Percentiles rank a stretch among this genome's conserved stretches.
These are phyloP conservation scores for Rosa chinensis DNA, from an alignment of 306 rosid genomes.

Conservation along the genomic window DNA sequence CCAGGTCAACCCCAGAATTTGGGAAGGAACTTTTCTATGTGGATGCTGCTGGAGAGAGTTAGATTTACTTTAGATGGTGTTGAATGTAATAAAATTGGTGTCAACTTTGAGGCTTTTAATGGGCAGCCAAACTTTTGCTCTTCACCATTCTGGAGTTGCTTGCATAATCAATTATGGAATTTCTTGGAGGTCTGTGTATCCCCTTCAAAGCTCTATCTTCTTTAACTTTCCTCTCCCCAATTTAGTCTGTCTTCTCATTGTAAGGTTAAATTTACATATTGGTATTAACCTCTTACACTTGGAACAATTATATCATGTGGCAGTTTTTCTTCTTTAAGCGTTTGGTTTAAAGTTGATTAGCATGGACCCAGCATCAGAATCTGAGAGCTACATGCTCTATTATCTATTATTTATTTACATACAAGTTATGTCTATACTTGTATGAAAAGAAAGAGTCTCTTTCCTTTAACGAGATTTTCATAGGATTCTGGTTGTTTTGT, in stretches of 20 bases:
- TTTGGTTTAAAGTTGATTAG: neutral
- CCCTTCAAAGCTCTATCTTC: slow-evolving; percentile 1
- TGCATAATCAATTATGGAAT: slow-evolving; percentile 90
- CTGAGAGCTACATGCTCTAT: neutral
- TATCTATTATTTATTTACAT: neutral
- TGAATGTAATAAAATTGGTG: slow-evolving; percentile 92
- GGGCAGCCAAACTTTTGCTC: slow-evolving; percentile 87
- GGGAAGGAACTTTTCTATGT: slow-evolving; percentile 74
- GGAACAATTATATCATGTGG: neutral
- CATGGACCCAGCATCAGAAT: neutral
- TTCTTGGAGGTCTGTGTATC: slow-evolving; percentile 64
- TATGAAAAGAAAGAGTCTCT: neutral
- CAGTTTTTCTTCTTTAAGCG: neutral
- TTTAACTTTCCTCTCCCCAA: neutral
- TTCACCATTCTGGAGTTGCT: slow-evolving; percentile 90
- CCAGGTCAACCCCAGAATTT: slow-evolving; percentile 70
- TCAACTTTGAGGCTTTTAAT: slow-evolving; percentile 78
- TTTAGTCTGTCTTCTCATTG: neutral
- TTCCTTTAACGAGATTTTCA: neutral
- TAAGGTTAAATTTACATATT: neutral
- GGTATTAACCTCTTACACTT: neutral
- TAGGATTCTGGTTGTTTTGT: slow-evolving; percentile 7
- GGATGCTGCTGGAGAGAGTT: slow-evolving; percentile 96
- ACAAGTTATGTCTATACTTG: neutral
- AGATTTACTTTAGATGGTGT: slow-evolving; percentile 84